Base-by-base conservation (phyloP, 495 filamentous ascomycete genomes). In the Venustampulla echinocandica region DNA sequence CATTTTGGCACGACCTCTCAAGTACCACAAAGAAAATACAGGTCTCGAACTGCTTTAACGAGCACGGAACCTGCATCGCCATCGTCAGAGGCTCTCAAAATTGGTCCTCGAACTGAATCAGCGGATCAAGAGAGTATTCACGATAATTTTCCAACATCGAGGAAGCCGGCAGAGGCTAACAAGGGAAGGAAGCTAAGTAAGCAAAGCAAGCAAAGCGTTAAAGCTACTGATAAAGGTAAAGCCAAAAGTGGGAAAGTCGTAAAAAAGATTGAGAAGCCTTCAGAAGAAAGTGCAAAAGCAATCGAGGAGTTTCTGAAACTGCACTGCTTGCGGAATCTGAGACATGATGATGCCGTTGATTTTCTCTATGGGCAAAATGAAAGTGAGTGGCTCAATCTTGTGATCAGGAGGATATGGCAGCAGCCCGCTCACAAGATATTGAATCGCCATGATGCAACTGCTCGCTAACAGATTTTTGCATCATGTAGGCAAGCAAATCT, bases 241-340 rank as follows among this genome's bases (percentile, higher is more conserved):
- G 43, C 37, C 42, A 14, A 15, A 43, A 33, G 38, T 23, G 9
- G n/a, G n/a, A n/a, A n/a, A n/a, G n/a, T n/a, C n/a, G n/a, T n/a
- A n/a, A n/a, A n/a, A n/a, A n/a, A n/a, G n/a, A n/a, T n/a, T n/a
- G n/a, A n/a, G n/a, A 42, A 44, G 21, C 10, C 22, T 7, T n/a
- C 46, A 0, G 22, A 19, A 10, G 40, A 50, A 19, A 44, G 23
- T 17, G 42, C 32, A 5, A 39, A 44, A n/a, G 42, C 19, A 15
- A 46, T 51, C 15, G 36, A 43, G 22, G 36, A 18, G 21, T 42
- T 24, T 19, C 17, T 41, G 11, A 64, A 57, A 19, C 25, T 62
- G 20, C 53, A 64, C 17, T 64, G 47, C 38, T 32, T 64, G 27
- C 52, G 59, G 6, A 51, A 48, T 23, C 52, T 34, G 24, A 47